A percentile compares a stretch with the other conserved stretches of the same genome.
phyloP scores from a whole-genome alignment of 148 eudicot species.

The Rhododendron ferrugineum region DNA sequence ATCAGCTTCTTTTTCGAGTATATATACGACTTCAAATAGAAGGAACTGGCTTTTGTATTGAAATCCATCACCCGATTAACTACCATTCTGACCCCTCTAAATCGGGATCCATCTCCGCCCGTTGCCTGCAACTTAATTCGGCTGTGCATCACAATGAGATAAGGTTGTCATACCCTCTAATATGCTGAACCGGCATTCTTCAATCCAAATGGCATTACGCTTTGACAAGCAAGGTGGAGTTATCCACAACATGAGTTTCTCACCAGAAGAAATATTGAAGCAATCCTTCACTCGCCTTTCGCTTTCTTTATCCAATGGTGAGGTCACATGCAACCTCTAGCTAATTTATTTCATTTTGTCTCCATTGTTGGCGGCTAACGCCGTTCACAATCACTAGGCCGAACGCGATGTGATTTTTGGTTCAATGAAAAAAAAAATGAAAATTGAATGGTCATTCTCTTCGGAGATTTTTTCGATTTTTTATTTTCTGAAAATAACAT shows the following conservation, averaged over 20 bases:
- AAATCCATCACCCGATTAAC: no score
- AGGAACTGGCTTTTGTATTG: no score
- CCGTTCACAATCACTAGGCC: not conserved
- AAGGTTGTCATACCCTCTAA: not conserved
- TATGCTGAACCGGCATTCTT: not conserved
- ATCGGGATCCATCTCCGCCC: not conserved
- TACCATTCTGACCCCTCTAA: not conserved
- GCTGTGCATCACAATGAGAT: not conserved
- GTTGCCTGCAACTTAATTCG: not conserved
- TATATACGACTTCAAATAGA: no score
- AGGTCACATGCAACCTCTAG: not conserved
- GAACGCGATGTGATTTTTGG: not conserved
- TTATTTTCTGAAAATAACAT: not conserved
- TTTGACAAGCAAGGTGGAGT: not conserved
- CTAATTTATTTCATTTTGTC: not conserved
- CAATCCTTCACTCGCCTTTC: conserved; percentile 11
- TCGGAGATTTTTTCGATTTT: not conserved
- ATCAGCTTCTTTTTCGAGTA: no score
- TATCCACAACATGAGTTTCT: conserved; percentile 1
- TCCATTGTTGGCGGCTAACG: not conserved
- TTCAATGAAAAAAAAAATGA: not conserved
- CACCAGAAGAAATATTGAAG: conserved; percentile 2
- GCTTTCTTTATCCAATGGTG: conserved; percentile 15
- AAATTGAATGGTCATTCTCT: not conserved
- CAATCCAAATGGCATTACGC: not conserved